Evolutionary conservation across 2,329 filamentous ascomycete species (phyloP), one percentile per base, ranked within the genome.

Genomic region (Cladosporium velox): DNA sequence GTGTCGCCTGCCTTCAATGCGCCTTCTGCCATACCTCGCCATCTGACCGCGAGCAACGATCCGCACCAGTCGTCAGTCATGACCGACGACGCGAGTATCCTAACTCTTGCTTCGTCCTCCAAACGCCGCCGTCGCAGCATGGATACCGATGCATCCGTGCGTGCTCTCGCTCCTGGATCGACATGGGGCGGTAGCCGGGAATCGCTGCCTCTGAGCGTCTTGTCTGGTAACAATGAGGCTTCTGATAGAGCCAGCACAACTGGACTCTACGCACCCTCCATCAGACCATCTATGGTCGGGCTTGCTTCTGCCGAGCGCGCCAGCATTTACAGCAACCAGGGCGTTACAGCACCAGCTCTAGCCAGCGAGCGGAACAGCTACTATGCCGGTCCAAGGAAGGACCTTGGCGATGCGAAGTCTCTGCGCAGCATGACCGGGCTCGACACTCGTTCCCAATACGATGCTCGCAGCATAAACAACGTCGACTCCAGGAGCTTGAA

Each of bases 141-240:
- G 78, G 92, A 95, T 77, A 95, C 92, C 0, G 91, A 95, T 75
- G 92, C 92, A 5, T 94, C 91, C 0, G 91, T 95, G 47, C 90
- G 92, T 52, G 92, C 92, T 2, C 81, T 96, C n/a, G 90, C 92
- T 1, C 91, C 91, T 0, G 92, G 90, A 0, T 93, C 91, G 0
- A 83, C 94, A 4, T 95, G 91, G 84, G 91, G 91, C 54, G 91
- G 91, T 52, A 92, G 90, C 73, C 88, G 91, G 67, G 91, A 95
- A 78, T 91, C 88, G 52, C 83, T 95, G 1, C 91, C 91, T 0
- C 82, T 95, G 30, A 93, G 90, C 73, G 88, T 94, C 6, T 83
- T 95, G 41, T 92, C 90, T 73, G 86, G 88, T 66, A 92, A 89
- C 73, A 82, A 90, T 38, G 88, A 90, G 44, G 79, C 80, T 64